A percentile compares a stretch with the other conserved stretches of the same genome.
phyloP scores from a whole-genome alignment of 2,329 filamentous ascomycete species.

The Penicillium digitatum region DNA sequence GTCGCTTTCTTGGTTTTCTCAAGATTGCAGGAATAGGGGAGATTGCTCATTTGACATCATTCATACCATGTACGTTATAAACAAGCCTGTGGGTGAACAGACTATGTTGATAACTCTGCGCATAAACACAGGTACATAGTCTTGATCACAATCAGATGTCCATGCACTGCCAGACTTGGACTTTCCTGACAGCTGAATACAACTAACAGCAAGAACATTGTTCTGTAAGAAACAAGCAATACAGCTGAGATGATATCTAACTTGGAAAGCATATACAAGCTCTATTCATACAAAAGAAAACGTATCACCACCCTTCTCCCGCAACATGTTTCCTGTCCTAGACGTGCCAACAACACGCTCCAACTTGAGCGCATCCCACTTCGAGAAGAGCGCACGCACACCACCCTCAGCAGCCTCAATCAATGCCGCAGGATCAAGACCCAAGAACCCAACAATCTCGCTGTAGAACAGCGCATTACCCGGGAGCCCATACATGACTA shows the following conservation, averaged over 20 bases:
- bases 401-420: conserved; percentile 55
- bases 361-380: conserved; percentile 82
- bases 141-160: neutral
- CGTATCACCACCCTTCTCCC: conserved; percentile 74
- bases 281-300: conserved; percentile 79
- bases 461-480: conserved; percentile 66
- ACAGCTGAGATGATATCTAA: neutral
- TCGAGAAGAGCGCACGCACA: conserved; percentile 67
- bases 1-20: neutral
- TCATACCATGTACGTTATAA: neutral
- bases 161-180: neutral
- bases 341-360: conserved; percentile 82
- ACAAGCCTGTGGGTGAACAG: neutral
- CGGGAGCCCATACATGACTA: conserved; percentile 87
- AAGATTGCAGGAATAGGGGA: neutral
- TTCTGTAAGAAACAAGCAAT: too few relatives aligned
- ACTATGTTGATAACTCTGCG: neutral
- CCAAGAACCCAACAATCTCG: conserved; percentile 43
- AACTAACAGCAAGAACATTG: neutral
- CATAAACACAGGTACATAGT: too few relatives aligned
- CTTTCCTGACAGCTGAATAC: neutral
- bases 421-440: conserved; percentile 46
- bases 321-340: conserved; percentile 78
- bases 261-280: neutral
- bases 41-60: neutral